These are phyloP conservation scores for Blastobotrys indianensis DNA, from an alignment of 1,139 yeast genomes.

Conservation along the genomic window DNA sequence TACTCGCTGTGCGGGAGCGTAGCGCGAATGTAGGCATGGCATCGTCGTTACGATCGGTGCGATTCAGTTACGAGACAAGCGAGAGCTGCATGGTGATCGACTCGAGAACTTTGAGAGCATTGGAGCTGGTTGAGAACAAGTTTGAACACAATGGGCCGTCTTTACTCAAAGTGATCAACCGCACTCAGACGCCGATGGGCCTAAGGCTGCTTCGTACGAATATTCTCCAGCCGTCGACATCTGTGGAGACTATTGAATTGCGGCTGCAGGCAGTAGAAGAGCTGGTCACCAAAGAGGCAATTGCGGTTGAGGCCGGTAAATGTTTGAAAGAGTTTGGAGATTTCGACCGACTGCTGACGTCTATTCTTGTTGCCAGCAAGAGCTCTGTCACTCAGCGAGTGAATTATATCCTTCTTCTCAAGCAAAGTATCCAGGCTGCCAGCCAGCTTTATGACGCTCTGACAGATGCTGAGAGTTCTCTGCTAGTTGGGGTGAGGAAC, in stretches of 20 bases:
- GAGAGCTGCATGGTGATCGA: conserved; percentile 55
- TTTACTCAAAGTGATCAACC: conserved; percentile 72
- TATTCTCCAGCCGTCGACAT: conserved; percentile 66
- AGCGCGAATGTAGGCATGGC: too few relatives aligned
- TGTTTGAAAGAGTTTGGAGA: conserved; percentile 3
- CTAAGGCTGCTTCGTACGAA: conserved; percentile 58
- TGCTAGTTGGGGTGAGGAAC: conserved; percentile 32
- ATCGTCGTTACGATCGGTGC: background rate
- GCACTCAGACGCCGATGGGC: conserved; percentile 75
- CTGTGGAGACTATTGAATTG: conserved; percentile 45
- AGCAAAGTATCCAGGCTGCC: conserved; percentile 24
- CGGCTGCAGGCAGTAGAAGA: conserved; percentile 63
- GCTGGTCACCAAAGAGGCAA: conserved; percentile 29
- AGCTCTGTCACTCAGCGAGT: conserved; percentile 42
- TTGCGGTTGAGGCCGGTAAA: background rate
- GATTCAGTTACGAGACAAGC: conserved; percentile 2
- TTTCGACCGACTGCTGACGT: conserved; percentile 4
- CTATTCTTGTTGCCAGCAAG: background rate
- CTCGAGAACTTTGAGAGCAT: conserved; percentile 56
- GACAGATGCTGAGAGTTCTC: conserved; percentile 27
- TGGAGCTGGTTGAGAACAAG: conserved; percentile 67
- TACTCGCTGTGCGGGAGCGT: background rate
- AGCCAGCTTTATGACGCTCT: conserved; percentile 19
- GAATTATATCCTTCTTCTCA: conserved; percentile 59
- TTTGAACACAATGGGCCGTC: conserved; percentile 52